Conservation (phyloP, 139 green algal genomes). For the Coccomyxa sp. region DNA sequence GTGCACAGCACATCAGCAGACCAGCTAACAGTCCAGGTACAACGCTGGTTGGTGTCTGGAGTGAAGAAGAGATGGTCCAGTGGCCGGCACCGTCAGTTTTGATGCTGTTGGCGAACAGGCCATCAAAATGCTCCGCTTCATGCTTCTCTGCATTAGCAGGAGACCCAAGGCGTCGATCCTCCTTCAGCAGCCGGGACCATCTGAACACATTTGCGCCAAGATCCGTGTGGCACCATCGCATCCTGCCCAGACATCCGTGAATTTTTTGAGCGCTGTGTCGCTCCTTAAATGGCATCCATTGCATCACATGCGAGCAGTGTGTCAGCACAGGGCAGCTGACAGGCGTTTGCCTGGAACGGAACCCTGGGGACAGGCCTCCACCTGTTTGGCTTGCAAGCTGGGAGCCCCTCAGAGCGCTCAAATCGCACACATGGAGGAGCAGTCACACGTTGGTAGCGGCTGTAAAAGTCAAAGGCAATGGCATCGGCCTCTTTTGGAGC, state of each 20-base stretch:
- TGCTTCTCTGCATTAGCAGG: slow-evolving; percentile 31
- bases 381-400: slow-evolving; percentile 71
- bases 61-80: neutral
- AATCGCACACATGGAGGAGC: slow-evolving; percentile 67
- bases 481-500: slow-evolving; percentile 34
- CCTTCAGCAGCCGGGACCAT: slow-evolving; percentile 46
- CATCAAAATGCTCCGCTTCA: slow-evolving; percentile 51
- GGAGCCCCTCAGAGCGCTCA: slow-evolving; percentile 17
- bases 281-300: too few species aligned
- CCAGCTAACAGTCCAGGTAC: neutral
- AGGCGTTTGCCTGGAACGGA: too few species aligned
- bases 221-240: slow-evolving; percentile 79
- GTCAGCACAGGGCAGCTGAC: neutral
- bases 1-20: neutral
- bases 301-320: neutral
- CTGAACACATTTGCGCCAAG: slow-evolving; percentile 61
- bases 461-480: slow-evolving; percentile 81
- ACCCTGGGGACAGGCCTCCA: neutral
- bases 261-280: too few species aligned
- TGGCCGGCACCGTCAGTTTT: slow-evolving; percentile 20
- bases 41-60: neutral
- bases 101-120: slow-evolving; percentile 57
- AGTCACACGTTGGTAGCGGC: slow-evolving; percentile 69
- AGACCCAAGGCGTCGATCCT: slow-evolving; percentile 56
- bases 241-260: slow-evolving; percentile 4